Evolutionary conservation across 2,329 filamentous ascomycete species (phyloP).

Genomic region (Monosporascus ibericus): DNA sequence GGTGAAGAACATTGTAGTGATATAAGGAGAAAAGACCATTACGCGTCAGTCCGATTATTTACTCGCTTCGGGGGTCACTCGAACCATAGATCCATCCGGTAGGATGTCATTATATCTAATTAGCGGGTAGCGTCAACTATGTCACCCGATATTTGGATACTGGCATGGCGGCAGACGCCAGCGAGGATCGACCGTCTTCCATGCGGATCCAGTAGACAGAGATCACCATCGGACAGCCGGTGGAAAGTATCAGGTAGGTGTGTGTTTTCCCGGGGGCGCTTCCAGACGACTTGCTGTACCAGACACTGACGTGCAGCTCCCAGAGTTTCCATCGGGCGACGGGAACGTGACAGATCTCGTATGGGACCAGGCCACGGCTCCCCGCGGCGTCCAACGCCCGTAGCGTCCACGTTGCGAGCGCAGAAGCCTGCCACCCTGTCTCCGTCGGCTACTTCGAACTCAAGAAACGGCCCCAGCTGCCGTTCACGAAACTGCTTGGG

Average conservation of each 20-base stretch:
- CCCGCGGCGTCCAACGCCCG: background rate
- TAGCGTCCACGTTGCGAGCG: background rate
- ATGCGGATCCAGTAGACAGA: background rate
- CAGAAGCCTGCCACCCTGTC: background rate
- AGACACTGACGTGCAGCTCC: background rate
- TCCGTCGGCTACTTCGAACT: background rate
- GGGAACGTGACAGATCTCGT: background rate
- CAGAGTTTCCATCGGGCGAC: background rate
- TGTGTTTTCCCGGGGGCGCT: background rate
- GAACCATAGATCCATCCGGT: too few species aligned
- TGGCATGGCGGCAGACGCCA: too few species aligned
- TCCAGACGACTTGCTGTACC: background rate
- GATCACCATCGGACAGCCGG: background rate
- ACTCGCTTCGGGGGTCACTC: too few species aligned
- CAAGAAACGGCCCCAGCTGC: background rate
- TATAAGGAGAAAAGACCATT: too few species aligned
- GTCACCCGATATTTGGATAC: too few species aligned
- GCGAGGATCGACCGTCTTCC: too few species aligned
- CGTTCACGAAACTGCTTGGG: background rate
- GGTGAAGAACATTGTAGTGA: too few species aligned
- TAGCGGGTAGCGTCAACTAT: too few species aligned
- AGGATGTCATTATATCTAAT: too few species aligned
- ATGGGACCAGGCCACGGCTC: background rate
- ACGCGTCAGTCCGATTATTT: too few species aligned
- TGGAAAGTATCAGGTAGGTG: background rate